Conservation (phyloP, 73 alveolate species). For the Uronychia binucleata region DNA sequence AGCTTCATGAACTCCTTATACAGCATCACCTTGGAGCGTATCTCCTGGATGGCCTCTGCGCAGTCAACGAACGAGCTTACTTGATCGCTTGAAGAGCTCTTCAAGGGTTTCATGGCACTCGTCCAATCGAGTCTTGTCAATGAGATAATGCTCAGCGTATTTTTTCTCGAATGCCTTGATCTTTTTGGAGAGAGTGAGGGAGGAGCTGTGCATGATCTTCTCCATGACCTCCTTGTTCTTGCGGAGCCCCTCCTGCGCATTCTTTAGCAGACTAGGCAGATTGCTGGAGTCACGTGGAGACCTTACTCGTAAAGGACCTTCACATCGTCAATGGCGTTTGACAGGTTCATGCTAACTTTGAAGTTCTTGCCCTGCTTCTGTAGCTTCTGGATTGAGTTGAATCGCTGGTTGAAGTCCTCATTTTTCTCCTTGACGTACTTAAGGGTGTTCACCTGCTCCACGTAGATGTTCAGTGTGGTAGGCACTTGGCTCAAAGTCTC, state of each 20-base stretch:
- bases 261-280: conserved; percentile 51
- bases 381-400: conserved; percentile 58
- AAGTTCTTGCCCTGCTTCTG: conserved; percentile 42
- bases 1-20: conserved; percentile 65
- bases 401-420: conserved; percentile 50
- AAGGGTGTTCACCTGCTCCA: conserved; percentile 60
- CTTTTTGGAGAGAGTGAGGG: conserved; percentile 50
- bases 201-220: conserved; percentile 66
- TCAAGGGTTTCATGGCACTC: conserved; percentile 76
- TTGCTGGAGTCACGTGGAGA: too few species aligned
- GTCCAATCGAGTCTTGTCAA: conserved; percentile 65
- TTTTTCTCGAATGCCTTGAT: conserved; percentile 72
- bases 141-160: conserved; percentile 68
- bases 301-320: conserved; percentile 48
- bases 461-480: conserved; percentile 51
- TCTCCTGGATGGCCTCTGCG: conserved; percentile 70
- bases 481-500: conserved; percentile 61
- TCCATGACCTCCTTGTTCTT: conserved; percentile 64
- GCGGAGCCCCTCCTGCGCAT: conserved; percentile 60
- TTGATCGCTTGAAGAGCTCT: conserved; percentile 70
- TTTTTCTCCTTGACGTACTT: conserved; percentile 51
- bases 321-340: conserved; percentile 58
- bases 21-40: conserved; percentile 71
- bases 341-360: conserved; percentile 41
- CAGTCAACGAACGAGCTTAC: conserved; percentile 2